These are phyloP conservation scores for Ustanciosporium gigantosporum DNA, from an alignment of 1,284 basidiomycete species.

Conservation along the genomic window DNA sequence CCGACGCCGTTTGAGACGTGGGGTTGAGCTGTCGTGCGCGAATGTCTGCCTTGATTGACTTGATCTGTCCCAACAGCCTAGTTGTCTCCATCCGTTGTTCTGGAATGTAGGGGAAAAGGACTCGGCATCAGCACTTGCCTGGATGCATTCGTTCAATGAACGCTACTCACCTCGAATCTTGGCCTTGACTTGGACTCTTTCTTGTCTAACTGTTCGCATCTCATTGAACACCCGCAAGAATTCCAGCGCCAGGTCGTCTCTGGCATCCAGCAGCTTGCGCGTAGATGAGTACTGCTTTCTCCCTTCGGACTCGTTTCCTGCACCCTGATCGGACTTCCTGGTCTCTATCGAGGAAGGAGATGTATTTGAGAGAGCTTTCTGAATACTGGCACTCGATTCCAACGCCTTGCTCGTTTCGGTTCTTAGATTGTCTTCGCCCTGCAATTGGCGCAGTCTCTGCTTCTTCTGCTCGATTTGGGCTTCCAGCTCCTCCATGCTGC, in stretches of 20 bases:
- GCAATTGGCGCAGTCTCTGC: slow-evolving; percentile 9
- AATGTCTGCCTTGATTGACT: slow-evolving; percentile 27
- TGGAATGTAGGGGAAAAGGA: no score
- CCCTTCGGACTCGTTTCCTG: background rate
- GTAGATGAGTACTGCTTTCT: slow-evolving; percentile 20
- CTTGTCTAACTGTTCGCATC: slow-evolving; percentile 10
- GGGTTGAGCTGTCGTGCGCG: slow-evolving; percentile 22
- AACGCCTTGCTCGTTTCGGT: slow-evolving; percentile 21
- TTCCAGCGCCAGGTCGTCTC: slow-evolving; percentile 35
- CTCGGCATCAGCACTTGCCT: no score
- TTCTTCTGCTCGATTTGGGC: slow-evolving; percentile 25
- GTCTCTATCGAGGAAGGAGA: slow-evolving; percentile 3
- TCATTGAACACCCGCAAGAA: slow-evolving; percentile 28
- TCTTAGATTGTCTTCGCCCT: slow-evolving; percentile 12
- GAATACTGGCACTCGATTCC: slow-evolving; percentile 19
- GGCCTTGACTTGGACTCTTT: slow-evolving; percentile 15
- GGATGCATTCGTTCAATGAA: background rate
- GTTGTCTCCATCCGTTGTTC: slow-evolving; percentile 22
- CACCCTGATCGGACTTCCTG: background rate
- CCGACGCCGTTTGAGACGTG: slow-evolving; percentile 1
- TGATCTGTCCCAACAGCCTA: slow-evolving; percentile 23
- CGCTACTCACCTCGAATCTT: slow-evolving; percentile 22
- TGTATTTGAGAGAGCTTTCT: slow-evolving; percentile 20
- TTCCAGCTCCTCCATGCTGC: slow-evolving; percentile 11
- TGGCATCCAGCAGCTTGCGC: slow-evolving; percentile 22